These are phyloP conservation scores for Cadophora sp. DNA, from an alignment of 2,329 filamentous ascomycete species.

Conservation along the genomic window DNA sequence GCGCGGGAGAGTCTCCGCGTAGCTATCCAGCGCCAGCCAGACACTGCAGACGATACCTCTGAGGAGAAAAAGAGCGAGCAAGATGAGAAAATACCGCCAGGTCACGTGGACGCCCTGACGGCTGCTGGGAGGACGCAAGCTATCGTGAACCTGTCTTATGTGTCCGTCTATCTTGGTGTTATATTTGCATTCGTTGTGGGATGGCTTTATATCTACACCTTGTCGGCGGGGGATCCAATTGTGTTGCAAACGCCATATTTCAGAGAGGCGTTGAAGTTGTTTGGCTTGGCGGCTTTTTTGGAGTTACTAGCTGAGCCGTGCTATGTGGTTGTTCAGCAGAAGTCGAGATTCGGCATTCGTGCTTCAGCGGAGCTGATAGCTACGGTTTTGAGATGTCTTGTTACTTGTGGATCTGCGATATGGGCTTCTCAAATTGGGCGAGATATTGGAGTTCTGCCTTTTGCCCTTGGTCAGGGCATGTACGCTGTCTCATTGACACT, in stretches of 20 bases:
- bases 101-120: constrained; percentile 39
- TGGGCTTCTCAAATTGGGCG: constrained; percentile 60
- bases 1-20: constrained; percentile 89
- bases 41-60: constrained; percentile 34
- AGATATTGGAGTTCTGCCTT: constrained; percentile 80
- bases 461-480: constrained; percentile 83
- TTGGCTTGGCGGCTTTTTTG: constrained; percentile 64
- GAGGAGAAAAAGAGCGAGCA: constrained; percentile 30
- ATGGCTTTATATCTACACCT: constrained; percentile 67
- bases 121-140: constrained; percentile 65
- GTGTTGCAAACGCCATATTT: constrained; percentile 68
- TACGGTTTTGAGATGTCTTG: constrained; percentile 76
- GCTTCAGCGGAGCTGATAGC: constrained; percentile 84
- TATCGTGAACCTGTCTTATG: constrained; percentile 86
- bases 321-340: constrained; percentile 86
- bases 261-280: constrained; percentile 57
- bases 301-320: constrained; percentile 88
- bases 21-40: constrained; percentile 82
- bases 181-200: constrained; percentile 70
- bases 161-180: constrained; percentile 74
- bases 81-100: constrained; percentile 32
- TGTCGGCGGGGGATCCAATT: constrained; percentile 54
- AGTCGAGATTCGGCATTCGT: constrained; percentile 79
- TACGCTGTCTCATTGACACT: constrained; percentile 74
- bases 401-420: constrained; percentile 75